phyloP scores from a whole-genome alignment of 371 early-diverging fungal genomes.

The Mortierella sp. region DNA sequence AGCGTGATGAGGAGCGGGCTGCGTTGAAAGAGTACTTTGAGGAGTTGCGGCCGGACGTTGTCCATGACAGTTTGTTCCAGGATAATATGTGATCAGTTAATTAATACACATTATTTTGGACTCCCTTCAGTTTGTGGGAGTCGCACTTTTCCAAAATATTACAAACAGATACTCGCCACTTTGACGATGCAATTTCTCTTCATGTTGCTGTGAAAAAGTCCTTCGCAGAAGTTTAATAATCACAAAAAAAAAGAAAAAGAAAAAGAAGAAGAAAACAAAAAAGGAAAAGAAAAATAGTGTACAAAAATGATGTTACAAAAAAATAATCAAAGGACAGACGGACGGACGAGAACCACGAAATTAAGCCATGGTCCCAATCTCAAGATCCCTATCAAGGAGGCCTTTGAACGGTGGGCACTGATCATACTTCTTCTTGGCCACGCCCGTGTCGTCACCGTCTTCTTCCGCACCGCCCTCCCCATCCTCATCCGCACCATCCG shows the following conservation, averaged over 20 bases:
- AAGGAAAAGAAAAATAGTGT: neutral
- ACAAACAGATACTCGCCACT: no score
- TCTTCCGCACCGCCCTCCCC: neutral
- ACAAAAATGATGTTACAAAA: constrained; percentile 5
- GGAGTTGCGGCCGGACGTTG: constrained; percentile 8
- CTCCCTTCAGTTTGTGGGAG: no score
- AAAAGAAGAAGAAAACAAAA: neutral
- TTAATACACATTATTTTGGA: no score
- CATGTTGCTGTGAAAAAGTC: no score
- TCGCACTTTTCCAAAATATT: no score
- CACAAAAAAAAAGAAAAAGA: no score
- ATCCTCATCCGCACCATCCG: neutral
- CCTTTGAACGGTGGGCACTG: constrained; percentile 35
- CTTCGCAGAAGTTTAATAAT: no score
- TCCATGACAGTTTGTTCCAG: constrained; percentile 1
- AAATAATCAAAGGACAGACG: neutral
- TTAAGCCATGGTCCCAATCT: constrained; percentile 9
- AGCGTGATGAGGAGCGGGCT: neutral
- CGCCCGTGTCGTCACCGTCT: neutral
- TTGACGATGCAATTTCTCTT: no score
- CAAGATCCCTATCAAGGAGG: neutral
- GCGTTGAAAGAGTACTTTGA: constrained; percentile 3
- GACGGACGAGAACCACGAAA: neutral
- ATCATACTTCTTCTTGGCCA: constrained; percentile 26
- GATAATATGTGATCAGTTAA: no score